Base-by-base conservation (phyloP, 495 filamentous ascomycete genomes). In the Talaromyces ruber region DNA sequence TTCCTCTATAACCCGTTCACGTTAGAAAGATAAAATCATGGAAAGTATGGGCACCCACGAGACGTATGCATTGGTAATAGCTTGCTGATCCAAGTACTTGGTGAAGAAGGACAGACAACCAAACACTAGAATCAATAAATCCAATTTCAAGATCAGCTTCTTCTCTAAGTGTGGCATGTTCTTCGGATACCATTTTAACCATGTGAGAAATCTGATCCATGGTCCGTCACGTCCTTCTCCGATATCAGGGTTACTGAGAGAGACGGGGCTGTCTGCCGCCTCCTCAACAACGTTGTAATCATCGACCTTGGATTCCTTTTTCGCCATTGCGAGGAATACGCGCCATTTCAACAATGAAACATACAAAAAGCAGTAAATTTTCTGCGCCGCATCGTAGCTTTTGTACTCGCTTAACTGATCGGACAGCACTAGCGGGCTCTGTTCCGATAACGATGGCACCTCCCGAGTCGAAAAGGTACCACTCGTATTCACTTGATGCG, bases 41-140 rank as follows among this genome's bases (percentile, higher is more conserved):
- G 50, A 28, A 8, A 2, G 22, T 8, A 53, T 16, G 7, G 6
- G 6, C 3, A 70, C 67, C 8, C 66, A 72, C 72, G 67, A 71
- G 6, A 74, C 69, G 62, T 72, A 73, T 39, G 72, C 70, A 30
- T 74, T 73, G 39, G 69, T 73, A 53, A 73, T 68, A 8, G 69
- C 66, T 59, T 72, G 69, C 58, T 71, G 71, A 60, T 72, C 70
- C 1, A 73, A 66, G 56, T 73, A 72, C 43, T 73, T 75, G 29
- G 71, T 72, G 62, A 73, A 75, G 64, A 73, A 75, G 8, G 63
- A 67, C 21, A 67, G 55, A 45, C 67, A 69, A 26, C 63, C 65
- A 55, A 65, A 69, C 6, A 60, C 30, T 1, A 62, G 30, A 30
- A 68, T 64, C n/a, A 63, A 25, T 16, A 67, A 16, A 29, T 67